Evolutionary conservation across 176 grass and related monocot genomes (phyloP), one percentile per base, ranked within the genome.

Genomic region (Eragrostis curvula): DNA sequence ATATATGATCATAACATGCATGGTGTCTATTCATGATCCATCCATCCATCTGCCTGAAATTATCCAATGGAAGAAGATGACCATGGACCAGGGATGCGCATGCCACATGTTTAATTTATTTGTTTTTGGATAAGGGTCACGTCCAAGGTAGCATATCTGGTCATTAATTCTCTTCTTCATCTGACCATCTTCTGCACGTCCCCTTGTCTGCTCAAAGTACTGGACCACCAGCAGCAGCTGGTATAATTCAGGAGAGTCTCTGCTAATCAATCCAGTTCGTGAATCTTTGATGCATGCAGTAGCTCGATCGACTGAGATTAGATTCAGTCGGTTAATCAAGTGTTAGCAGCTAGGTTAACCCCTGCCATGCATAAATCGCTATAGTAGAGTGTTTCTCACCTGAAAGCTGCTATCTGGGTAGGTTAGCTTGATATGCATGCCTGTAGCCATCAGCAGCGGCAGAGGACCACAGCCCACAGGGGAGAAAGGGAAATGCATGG

Each of bases 101-200:
- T 27, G 8, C 74, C 53, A 76, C 55, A 76, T 76, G 21, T 61
- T 28, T 45, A 20, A 62, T 74, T 75, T 32, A 6, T 73, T 32
- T 39, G 11, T 59, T 76, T 27, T 23, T 61, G 25, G 56, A 83
- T 73, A 83, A 83, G 69, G 43, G 44, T 82, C 25, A 21, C 9
- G 15, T 68, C 36, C 48, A 41, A 27, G 68, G 47, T 70, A 45
- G 18, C 6, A 55, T 16, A 43, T 25, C 8, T 60, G 44, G 64
- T 71, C 61, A 67, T 67, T 11, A 7, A 32, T 60, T 18, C 7
- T 43, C n/a, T 27, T 21, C 59, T 49, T 36, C 42, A 63, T 78
- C 40, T 65, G 75, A 44, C 30, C 42, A 64, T 78, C 59, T 49
- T 59, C 43, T 47, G 75, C 75, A 78, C 75, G 75, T 78, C 59